Evolutionary conservation across 306 rosid genomes (phyloP), one percentile per base, ranked within the genome.

Genomic region (Dalbergia cultrata): DNA sequence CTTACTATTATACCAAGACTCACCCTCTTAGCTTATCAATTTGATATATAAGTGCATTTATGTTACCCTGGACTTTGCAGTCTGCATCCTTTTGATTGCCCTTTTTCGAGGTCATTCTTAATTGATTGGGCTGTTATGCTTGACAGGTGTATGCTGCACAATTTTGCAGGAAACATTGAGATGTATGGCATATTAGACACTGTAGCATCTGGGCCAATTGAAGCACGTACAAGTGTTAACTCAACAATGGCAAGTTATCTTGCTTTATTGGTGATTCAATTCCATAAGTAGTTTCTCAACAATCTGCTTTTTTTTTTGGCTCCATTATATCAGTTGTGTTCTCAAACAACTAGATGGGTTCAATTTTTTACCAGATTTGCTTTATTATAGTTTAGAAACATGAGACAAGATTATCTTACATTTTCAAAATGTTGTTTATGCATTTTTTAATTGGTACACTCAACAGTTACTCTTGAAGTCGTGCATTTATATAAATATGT

Each of bases 131-230:
- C 33, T 58, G n/a, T 82, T 81, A 63, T 85, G 70, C 70, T 75
- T 33, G 75, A 54, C 97, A 94, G 96, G 98, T 92, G 98, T 77
- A 94, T 94, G 98, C 90, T 94, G 81, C 98, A 94, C 89, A 94
- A 94, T 76, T 92, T 94, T 80, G 97, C 98, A 34, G 98, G 96
- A 86, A 92, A 94, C 14, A 49, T 88, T 71, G 96, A 92, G 88
- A 94, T 94, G 98, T 92, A 92, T 67, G 98, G 97, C 45, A 68
- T 89, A 80, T 83, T 94, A 78, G 96, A 92, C 69, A 84, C 94
- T 4, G 77, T 94, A 83, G 93, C 92, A 72, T 89, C 97, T 70
- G 97, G 98, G 68, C 98, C 97, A 70, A 75, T 94, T 80, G 93
- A 92, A 53, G 98, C 97, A 67, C 88, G 88, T 35, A 80, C 62